Conservation (phyloP, 768 basidiomycete species). For the Termitomyces titanicus region DNA sequence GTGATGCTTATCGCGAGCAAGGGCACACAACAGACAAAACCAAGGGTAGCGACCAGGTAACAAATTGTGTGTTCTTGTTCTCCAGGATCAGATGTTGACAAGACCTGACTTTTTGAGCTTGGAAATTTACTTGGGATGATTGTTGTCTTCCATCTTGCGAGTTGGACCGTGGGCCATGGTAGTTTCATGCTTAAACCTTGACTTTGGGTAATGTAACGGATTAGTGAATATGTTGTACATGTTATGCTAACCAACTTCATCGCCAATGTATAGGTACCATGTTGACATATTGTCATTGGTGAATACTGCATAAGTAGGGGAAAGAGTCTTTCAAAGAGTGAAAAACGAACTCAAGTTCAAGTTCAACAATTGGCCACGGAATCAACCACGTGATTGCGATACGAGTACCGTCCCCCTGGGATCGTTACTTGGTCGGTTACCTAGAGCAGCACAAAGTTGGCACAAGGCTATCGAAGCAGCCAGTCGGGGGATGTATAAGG, state of each 20-base stretch:
- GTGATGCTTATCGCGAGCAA: not conserved
- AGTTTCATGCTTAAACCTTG: not conserved
- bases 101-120: too few species aligned
- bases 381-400: not conserved
- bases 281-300: not conserved
- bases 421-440: too few species aligned
- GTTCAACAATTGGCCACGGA: too few species aligned
- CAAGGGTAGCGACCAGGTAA: not conserved
- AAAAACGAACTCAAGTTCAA: too few species aligned
- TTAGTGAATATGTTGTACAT: not conserved
- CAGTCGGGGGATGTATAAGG: not conserved
- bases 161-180: not conserved
- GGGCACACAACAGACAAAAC: not conserved
- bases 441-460: too few species aligned
- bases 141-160: not conserved
- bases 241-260: not conserved
- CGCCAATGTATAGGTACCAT: not conserved
- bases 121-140: not conserved
- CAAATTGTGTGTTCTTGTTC: not conserved
- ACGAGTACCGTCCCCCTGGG: too few species aligned
- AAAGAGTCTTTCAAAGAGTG: too few species aligned
- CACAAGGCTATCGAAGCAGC: not conserved
- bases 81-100: not conserved
- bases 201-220: not conserved
- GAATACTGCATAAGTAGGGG: too few species aligned